These are phyloP conservation scores for Dothiorella sarmentorum DNA, from an alignment of 2,329 filamentous ascomycete genomes.

Conservation along the genomic window DNA sequence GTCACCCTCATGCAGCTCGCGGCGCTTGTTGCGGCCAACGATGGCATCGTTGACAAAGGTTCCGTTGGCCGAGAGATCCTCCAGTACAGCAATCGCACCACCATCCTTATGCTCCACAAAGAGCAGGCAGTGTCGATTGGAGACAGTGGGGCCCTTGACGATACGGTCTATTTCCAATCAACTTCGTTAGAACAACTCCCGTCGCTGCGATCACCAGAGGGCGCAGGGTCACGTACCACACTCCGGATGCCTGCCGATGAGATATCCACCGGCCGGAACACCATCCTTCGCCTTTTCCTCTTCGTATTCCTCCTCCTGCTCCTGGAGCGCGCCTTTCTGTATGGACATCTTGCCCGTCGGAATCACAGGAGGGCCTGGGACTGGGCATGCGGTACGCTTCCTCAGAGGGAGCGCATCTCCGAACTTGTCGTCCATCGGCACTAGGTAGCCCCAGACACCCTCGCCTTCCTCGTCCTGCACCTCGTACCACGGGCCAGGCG, in stretches of 20 bases:
- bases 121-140: slow-evolving; percentile 76
- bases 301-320: slow-evolving; percentile 62
- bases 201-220: not conserved
- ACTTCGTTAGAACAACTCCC: not conserved
- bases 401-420: slow-evolving; percentile 70
- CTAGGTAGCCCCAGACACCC: slow-evolving; percentile 93
- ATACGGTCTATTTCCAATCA: slow-evolving; percentile 53
- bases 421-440: slow-evolving; percentile 71
- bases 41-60: slow-evolving; percentile 93
- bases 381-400: slow-evolving; percentile 67
- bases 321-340: slow-evolving; percentile 52
- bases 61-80: slow-evolving; percentile 93
- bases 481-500: slow-evolving; percentile 71
- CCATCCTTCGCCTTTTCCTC: slow-evolving; percentile 49
- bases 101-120: slow-evolving; percentile 61
- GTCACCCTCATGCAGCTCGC: slow-evolving; percentile 84
- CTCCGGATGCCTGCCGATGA: slow-evolving; percentile 90
- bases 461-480: slow-evolving; percentile 80
- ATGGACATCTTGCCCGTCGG: slow-evolving; percentile 45
- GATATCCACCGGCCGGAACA: slow-evolving; percentile 73
- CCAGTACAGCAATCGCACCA: slow-evolving; percentile 67
- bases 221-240: slow-evolving; percentile 64
- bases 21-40: slow-evolving; percentile 85
- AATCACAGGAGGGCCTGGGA: slow-evolving; percentile 43
- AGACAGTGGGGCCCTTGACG: slow-evolving; percentile 74